Base-by-base conservation (phyloP, 768 basidiomycete genomes). In the Hemileccinum impolitum region DNA sequence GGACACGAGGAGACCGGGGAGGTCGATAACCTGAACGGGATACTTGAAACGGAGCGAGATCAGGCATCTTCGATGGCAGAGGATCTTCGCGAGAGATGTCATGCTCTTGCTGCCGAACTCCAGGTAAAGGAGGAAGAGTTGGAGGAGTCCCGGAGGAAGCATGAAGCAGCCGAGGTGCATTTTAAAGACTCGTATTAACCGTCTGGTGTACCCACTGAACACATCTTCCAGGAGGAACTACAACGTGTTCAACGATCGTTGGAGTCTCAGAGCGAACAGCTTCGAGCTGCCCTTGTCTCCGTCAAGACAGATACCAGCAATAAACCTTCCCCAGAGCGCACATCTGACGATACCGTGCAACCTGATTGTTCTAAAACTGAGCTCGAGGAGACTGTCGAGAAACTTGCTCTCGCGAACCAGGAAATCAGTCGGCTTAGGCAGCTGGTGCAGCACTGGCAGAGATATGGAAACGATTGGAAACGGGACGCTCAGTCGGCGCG, bases 381-480 rank as follows among this genome's bases (percentile, higher is more conserved):
- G n/a, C 31, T 31, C 18, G 50, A 50, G 37, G 46, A 41, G 7
- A 30, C 45, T 5, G 42, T 18, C 8, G 51, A 59, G 15, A 59
- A 53, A 42, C 49, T 60, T 3, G 44, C 45, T 2, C n/a, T 38
- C 15, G 57, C 59, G 6, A 54, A 51, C 19, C 52, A 48, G 34
- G 62, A 63, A 15, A 37, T 60, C 31, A 32, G 1, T 21, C 57
- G 62, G 11, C 53, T 65, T 11, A 62, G 48, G 28, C 47, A 37
- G n/a, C n/a, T 60, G 15, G 17, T 65, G 18, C 38, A 50, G 12
- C 45, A 62, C 28, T 63, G 63, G 62, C 58, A 62, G 35, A 59
- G 48, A 45, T 63, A 63, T 14, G 63, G 53, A 31, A 50, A 30
- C 13, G 53, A 65, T 2, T 59, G 63, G 57, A 65, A 65, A 43